Evolutionary conservation across 768 basidiomycete genomes (phyloP).

Genomic region (Rhodotorula babjevae): DNA sequence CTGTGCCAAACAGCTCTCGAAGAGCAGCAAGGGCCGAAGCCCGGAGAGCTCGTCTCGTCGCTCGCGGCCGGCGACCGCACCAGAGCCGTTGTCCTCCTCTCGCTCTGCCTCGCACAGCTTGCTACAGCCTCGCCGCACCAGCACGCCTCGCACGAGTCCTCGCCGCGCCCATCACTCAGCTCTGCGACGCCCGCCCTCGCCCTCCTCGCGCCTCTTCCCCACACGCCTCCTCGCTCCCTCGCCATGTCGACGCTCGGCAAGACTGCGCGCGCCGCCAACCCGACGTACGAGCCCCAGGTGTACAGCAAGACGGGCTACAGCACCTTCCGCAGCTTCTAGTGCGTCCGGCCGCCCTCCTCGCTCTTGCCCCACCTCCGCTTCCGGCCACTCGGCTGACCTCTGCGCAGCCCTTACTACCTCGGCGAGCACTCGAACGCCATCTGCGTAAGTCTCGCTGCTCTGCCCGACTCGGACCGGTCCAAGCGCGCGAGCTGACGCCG

Average conservation of each 20-base stretch:
- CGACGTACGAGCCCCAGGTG: slow-evolving; percentile 11
- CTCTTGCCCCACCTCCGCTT: neutral
- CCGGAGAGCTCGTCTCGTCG: too few species aligned
- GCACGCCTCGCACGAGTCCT: too few species aligned
- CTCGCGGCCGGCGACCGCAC: too few species aligned
- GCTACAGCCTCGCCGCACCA: too few species aligned
- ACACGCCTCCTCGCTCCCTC: too few species aligned
- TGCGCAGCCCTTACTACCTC: slow-evolving; percentile 30
- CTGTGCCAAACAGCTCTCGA: too few species aligned
- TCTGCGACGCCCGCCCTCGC: neutral
- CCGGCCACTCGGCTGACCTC: neutral
- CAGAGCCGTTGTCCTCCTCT: too few species aligned
- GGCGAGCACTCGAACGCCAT: slow-evolving; percentile 20
- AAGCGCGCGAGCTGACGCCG: too few species aligned
- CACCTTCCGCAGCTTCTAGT: slow-evolving; percentile 26
- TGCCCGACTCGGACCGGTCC: neutral
- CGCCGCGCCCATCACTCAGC: too few species aligned
- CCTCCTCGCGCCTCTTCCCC: neutral
- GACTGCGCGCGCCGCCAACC: neutral
- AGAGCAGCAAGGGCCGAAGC: too few species aligned
- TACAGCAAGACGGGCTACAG: slow-evolving; percentile 18
- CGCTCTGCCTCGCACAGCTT: too few species aligned
- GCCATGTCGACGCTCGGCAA: neutral
- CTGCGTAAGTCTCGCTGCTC: neutral
- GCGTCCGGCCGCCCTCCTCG: neutral